Evolutionary conservation across 2,329 filamentous ascomycete species (phyloP), one percentile per base, ranked within the genome.

Genomic region (Drechslerella dactyloides): DNA sequence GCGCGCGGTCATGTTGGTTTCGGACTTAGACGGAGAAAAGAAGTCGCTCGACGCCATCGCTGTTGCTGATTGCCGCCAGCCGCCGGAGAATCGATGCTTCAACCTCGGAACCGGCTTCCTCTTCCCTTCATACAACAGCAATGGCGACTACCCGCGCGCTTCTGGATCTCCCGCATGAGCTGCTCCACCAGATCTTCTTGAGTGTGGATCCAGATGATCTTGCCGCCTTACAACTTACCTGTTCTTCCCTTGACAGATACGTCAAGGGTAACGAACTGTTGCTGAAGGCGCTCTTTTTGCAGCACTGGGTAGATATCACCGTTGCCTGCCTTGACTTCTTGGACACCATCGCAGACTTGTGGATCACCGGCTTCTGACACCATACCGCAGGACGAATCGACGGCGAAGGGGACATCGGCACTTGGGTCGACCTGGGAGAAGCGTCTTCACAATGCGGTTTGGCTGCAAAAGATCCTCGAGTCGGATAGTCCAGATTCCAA

Each of bases 261-360:
- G 81, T 89, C 58, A 81, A 80, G 54, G 82, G 81, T 48, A 90
- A 91, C 77, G 78, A 79, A 15, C 80, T 84, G 7, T 80, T 92
- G 11, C 88, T 83, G 78, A 87, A 85, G 69, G 82, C 84, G 21
- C 80, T 90, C 5, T 92, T 90, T 77, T 78, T 87, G 2, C 80
- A 81, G 15, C 78, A 79, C 48, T 82, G 87, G 61, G 87, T 13
- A 13, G 37, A 42, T 42, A 42, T 74, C 75, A 27, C 69, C 66
- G 40, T 72, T 69, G 11, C 57, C 58, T 48, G 64, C 37, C 5
- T 70, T 75, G 23, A 53, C 58, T 21, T 69, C 75, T 54, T n/a
- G n/a, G 74, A 75, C 13, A 30, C 75, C 15, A 61, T 59, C n/a
- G n/a, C n/a, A n/a, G n/a, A n/a, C 57, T 60, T 48, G 64, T 59